phyloP scores from a whole-genome alignment of 2,329 filamentous ascomycete species.

The Thielaviopsis euricoi region DNA sequence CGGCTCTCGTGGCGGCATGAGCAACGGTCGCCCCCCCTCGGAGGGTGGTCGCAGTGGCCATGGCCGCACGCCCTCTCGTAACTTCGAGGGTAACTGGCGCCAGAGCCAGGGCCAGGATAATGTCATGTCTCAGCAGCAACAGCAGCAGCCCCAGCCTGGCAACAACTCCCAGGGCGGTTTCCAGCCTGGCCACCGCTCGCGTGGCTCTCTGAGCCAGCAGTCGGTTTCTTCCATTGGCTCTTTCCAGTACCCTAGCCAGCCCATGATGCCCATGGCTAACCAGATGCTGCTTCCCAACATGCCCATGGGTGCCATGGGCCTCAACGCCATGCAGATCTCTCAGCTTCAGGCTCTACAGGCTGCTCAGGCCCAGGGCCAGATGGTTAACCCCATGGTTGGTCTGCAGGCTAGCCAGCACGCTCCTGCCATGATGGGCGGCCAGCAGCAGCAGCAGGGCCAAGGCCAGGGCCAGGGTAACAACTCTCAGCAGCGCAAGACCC shows the following conservation, averaged over 20 bases:
- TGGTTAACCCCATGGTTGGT: slow-evolving; percentile 47
- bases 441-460: slow-evolving; percentile 43
- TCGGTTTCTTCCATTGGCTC: slow-evolving; percentile 70
- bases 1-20: slow-evolving; percentile 51
- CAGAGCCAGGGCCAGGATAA: slow-evolving; percentile 41
- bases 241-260: slow-evolving; percentile 80
- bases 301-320: slow-evolving; percentile 59
- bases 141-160: slow-evolving; percentile 38
- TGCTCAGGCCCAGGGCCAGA: slow-evolving; percentile 60
- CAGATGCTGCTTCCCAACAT: slow-evolving; percentile 78
- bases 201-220: slow-evolving; percentile 64
- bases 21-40: slow-evolving; percentile 41
- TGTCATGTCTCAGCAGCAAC: slow-evolving; percentile 30
- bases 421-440: slow-evolving; percentile 40
- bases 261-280: slow-evolving; percentile 72
- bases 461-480: slow-evolving; percentile 51
- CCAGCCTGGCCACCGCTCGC: slow-evolving; percentile 79
- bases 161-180: slow-evolving; percentile 35
- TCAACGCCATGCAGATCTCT: slow-evolving; percentile 74
- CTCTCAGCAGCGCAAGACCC: slow-evolving; percentile 88
- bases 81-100: slow-evolving; percentile 97
- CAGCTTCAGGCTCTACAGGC: slow-evolving; percentile 88
- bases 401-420: slow-evolving; percentile 27
- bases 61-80: slow-evolving; percentile 67
- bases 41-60: slow-evolving; percentile 62